A percentile compares a stretch with the other conserved stretches of the same genome.
phyloP scores from a whole-genome alignment of 164 flowering plant genomes.

The Brasenia schreberi region DNA sequence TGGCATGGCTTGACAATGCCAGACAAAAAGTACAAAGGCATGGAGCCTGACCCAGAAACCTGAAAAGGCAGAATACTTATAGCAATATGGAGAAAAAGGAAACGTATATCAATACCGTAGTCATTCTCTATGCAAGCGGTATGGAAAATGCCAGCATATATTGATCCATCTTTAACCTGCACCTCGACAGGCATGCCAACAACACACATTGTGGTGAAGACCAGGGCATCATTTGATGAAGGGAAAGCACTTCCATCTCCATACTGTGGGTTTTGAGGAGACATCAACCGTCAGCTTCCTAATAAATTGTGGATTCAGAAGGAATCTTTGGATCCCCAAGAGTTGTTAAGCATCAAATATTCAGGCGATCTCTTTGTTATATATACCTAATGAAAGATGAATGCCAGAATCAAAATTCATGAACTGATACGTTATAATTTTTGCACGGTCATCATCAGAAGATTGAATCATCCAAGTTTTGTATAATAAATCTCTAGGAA shows the following conservation, averaged over 20 bases:
- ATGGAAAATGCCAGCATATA: constrained; percentile 64
- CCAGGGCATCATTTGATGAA: constrained; percentile 36
- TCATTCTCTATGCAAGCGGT: constrained; percentile 47
- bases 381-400: not conserved
- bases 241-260: not conserved
- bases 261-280: not conserved
- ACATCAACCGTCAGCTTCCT: not conserved
- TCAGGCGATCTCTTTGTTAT: not conserved
- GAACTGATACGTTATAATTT: too few relatives aligned
- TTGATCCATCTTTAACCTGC: constrained; percentile 62
- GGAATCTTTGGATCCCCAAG: too few relatives aligned
- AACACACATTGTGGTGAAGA: constrained; percentile 60
- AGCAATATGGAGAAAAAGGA: not conserved
- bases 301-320: too few relatives aligned
- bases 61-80: too few relatives aligned
- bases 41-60: not conserved
- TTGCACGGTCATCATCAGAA: not conserved
- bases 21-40: constrained; percentile 4
- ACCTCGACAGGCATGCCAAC: constrained; percentile 71
- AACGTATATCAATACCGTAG: constrained; percentile 25
- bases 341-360: not conserved
- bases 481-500: too few relatives aligned
- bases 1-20: not conserved
- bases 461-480: not conserved
- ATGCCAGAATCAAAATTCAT: not conserved